Percentiles rank a stretch among this genome's conserved stretches.
Conservation (phyloP, 805 yeast species). For the Saturnispora serradocipensis region DNA sequence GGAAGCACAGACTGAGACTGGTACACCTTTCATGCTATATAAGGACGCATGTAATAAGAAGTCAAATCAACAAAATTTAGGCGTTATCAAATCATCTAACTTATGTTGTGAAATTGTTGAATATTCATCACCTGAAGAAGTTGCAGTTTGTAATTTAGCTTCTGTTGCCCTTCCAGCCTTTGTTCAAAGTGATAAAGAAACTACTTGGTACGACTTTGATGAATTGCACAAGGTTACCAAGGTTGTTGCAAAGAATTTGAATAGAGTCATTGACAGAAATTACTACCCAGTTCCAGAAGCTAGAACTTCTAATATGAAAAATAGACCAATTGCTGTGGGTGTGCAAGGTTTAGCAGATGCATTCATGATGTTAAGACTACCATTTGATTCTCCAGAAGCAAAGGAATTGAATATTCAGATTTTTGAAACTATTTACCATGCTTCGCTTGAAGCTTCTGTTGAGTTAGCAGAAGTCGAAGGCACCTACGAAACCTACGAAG, state of each 20-base stretch:
- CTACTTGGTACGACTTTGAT: conserved; percentile 44
- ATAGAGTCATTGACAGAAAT: conserved; percentile 48
- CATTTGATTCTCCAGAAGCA: conserved; percentile 51
- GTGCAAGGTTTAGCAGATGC: conserved; percentile 57
- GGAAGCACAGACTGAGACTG: conserved; percentile 58
- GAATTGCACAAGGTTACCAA: conserved; percentile 46
- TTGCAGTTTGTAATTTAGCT: conserved; percentile 55
- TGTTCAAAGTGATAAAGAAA: conserved; percentile 35
- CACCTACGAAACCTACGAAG: conserved; percentile 40
- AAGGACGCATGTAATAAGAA: conserved; percentile 53
- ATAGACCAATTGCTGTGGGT: conserved; percentile 56
- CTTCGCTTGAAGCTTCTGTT: conserved; percentile 46
- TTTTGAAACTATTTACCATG: conserved; percentile 55
- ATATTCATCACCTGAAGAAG: conserved; percentile 48
- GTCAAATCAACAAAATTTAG: conserved; percentile 53
- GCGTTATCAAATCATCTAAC: conserved; percentile 50
- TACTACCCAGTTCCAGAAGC: conserved; percentile 51
- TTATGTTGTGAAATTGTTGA: conserved; percentile 58
- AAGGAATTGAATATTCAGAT: conserved; percentile 48
- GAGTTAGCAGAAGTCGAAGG: conserved; percentile 47
- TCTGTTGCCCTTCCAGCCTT: conserved; percentile 51
- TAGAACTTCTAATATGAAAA: conserved; percentile 42
- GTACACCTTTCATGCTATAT: conserved; percentile 57
- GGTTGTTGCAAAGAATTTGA: conserved; percentile 46
- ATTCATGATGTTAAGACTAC: conserved; percentile 45